Evolutionary conservation across 1,139 yeast genomes (phyloP), one percentile per base, ranked within the genome.

Genomic region (Pichia sp.): DNA sequence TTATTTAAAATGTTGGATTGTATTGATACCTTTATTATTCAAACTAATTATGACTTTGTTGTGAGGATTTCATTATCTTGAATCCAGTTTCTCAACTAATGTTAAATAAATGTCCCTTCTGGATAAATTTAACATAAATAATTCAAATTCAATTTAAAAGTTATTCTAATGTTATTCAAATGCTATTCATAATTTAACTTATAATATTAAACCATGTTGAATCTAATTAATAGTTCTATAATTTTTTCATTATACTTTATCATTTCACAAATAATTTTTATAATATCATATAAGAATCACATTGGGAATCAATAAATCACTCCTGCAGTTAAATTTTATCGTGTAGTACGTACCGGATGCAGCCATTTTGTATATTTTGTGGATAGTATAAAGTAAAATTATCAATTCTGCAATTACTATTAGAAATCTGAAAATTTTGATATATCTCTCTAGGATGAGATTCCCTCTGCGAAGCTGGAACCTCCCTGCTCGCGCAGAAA

Each of bases 311-410:
- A 19, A 36, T 36, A 18, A 18, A 18, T 14, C 19, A 36, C 25
- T 36, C 25, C 19, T 10, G 41, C 3, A 4, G 19, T 19, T 9
- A 19, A 8, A 25, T 36, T 38, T 9, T 42, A 10, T 41, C 45
- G 33, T 44, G 44, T 16, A 29, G 48, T 54, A 79, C 83, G 75
- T 78, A 79, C 83, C 83, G 70, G 83, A 76, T 74, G 76, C 78
- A 75, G 80, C 82, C 83, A 79, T 79, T 73, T 67, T 74, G 62
- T 54, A 46, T 56, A 53, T 16, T 36, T 36, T 36, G 41, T 36
- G 41, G 41, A 36, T 36, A 36, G 5, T 9, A 19, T 19, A 11
- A 36, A 36, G 9, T 19, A 36, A 14, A 18, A 22, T 22, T 22
- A 22, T 22, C 3, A 22, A 3, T 3, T 22, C 3, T 22, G 25